phyloP scores from a whole-genome alignment of 2,329 filamentous ascomycete genomes.

The Canariomyces notabilis region DNA sequence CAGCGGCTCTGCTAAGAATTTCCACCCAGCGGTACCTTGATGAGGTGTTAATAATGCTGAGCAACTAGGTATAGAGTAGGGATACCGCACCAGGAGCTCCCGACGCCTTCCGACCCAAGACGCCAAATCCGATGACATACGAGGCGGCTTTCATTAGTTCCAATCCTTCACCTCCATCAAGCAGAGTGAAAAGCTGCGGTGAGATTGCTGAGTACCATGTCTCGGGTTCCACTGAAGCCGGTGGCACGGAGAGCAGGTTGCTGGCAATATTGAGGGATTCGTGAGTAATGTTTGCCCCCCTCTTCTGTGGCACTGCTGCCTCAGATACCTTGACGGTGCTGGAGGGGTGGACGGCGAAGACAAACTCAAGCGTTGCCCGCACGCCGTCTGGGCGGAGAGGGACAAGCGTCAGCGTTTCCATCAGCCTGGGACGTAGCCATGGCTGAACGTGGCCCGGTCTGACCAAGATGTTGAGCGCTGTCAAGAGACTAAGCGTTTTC shows the following conservation, averaged over 20 bases:
- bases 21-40: conserved; percentile 25
- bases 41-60: conserved; percentile 12
- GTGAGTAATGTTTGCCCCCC: conserved; percentile 60
- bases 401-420: conserved; percentile 53
- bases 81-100: conserved; percentile 54
- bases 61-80: not conserved
- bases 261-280: conserved; percentile 62
- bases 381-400: conserved; percentile 61
- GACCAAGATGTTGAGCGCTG: conserved; percentile 57
- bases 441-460: conserved; percentile 54
- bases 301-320: conserved; percentile 43
- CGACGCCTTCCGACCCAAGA: conserved; percentile 57
- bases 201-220: conserved; percentile 57
- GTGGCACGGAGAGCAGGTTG: conserved; percentile 56
- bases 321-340: conserved; percentile 38
- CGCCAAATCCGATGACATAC: conserved; percentile 61
- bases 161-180: conserved; percentile 55
- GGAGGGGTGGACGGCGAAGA: conserved; percentile 63
- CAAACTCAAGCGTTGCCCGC: conserved; percentile 63
- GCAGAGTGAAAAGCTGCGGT: conserved; percentile 54
- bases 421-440: conserved; percentile 56
- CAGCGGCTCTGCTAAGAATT: conserved; percentile 23
- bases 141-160: conserved; percentile 56
- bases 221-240: conserved; percentile 47
- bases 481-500: conserved; percentile 49